phyloP scores from a whole-genome alignment of 2,329 filamentous ascomycete species.

The Pestalotiopsis sp. region DNA sequence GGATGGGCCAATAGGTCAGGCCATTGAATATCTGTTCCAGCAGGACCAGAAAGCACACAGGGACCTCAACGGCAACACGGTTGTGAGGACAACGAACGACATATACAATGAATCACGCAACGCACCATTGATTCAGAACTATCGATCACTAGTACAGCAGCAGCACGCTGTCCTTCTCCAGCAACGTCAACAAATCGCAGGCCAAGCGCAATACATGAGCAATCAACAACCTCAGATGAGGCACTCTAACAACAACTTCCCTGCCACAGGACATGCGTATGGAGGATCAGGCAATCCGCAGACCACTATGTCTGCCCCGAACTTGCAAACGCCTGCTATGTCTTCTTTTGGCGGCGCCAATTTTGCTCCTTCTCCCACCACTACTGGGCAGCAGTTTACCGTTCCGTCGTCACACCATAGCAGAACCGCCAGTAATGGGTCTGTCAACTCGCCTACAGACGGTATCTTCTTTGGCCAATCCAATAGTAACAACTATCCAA shows the following conservation, averaged over 20 bases:
- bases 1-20: conserved; percentile 33
- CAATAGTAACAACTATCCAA: neutral
- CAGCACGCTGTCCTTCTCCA: neutral
- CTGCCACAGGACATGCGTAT: neutral
- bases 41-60: conserved; percentile 34
- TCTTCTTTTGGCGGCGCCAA: neutral
- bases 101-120: conserved; percentile 21
- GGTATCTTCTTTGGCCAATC: neutral
- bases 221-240: neutral
- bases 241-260: neutral
- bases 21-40: conserved; percentile 38
- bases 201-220: neutral
- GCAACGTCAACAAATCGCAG: neutral
- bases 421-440: neutral
- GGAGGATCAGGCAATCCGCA: neutral
- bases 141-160: conserved; percentile 12
- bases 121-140: conserved; percentile 17
- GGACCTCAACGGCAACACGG: conserved; percentile 20
- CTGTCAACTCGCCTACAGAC: neutral
- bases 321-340: neutral
- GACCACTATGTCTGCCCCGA: neutral
- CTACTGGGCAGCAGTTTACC: neutral
- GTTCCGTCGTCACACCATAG: neutral
- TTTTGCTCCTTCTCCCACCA: neutral
- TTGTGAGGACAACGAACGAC: neutral